Evolutionary conservation across 306 rosid genomes (phyloP).

Genomic region (Medicago truncatula): DNA sequence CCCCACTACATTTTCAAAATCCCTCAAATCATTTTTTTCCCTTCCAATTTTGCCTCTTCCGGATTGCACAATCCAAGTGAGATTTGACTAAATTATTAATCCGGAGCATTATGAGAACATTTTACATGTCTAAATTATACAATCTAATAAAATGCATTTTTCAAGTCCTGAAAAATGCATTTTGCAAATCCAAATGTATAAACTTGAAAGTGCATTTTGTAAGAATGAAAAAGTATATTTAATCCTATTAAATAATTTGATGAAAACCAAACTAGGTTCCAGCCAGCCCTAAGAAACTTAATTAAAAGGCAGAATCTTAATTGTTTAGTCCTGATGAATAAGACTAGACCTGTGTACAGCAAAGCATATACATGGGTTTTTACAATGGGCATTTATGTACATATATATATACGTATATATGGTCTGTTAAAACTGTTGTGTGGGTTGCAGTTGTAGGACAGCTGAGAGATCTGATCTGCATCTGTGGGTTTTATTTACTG

Average conservation of each 20-base stretch:
- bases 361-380: slow-evolving; percentile 8
- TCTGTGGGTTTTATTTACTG: slow-evolving; percentile 40
- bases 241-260: not conserved
- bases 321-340: slow-evolving; percentile 16
- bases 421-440: slow-evolving; percentile 31
- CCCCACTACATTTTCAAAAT: too few relatives aligned
- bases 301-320: not conserved
- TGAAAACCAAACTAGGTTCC: slow-evolving; percentile 6
- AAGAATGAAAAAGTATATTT: not conserved
- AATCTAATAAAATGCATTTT: too few relatives aligned
- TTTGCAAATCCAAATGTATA: too few relatives aligned
- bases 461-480: slow-evolving; percentile 5
- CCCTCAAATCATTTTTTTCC: too few relatives aligned
- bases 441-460: slow-evolving; percentile 38
- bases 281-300: not conserved
- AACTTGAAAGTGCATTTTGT: too few relatives aligned
- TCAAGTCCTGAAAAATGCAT: too few relatives aligned
- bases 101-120: too few relatives aligned
- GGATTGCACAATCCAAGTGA: too few relatives aligned
- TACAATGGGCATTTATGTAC: not conserved
- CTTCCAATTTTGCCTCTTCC: too few relatives aligned
- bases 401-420: not conserved
- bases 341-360: not conserved
- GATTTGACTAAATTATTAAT: too few relatives aligned
- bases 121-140: too few relatives aligned